A percentile compares a stretch with the other conserved stretches of the same genome.
phyloP scores from a whole-genome alignment of 495 filamentous ascomycete species.

The Collariella sp. region DNA sequence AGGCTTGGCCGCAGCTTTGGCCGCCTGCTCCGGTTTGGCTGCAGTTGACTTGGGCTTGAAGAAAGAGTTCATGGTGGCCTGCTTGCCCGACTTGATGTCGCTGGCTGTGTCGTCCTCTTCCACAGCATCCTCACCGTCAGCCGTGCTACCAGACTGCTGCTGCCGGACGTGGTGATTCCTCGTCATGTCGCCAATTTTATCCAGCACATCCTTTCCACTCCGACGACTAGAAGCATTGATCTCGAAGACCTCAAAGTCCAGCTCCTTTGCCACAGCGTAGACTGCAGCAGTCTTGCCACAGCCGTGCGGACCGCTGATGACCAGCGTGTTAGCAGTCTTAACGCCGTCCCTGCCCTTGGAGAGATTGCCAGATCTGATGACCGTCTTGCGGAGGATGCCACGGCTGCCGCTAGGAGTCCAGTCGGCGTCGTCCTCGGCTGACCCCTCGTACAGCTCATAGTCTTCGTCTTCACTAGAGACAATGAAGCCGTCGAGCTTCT shows the following conservation, averaged over 20 bases:
- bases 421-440: constrained; percentile 55
- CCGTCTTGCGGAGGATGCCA: constrained; percentile 46
- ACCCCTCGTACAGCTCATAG: constrained; percentile 63
- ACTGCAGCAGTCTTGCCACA: constrained; percentile 91
- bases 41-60: constrained; percentile 48
- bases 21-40: constrained; percentile 22
- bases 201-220: constrained; percentile 82
- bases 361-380: constrained; percentile 51
- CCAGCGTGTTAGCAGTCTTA: constrained; percentile 51
- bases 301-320: constrained; percentile 83
- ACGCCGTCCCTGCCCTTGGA: constrained; percentile 36
- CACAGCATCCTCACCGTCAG: constrained; percentile 14
- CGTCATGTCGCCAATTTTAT: constrained; percentile 93
- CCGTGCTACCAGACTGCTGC: constrained; percentile 20
- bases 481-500: constrained; percentile 75
- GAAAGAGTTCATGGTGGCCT: constrained; percentile 72
- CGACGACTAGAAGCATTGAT: constrained; percentile 76
- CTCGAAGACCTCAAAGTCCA: constrained; percentile 92
- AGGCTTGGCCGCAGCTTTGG: constrained; percentile 1
- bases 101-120: constrained; percentile 39
- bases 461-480: constrained; percentile 76
- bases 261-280: constrained; percentile 90
- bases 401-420: constrained; percentile 35
- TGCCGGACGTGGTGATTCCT: constrained; percentile 76
- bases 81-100: constrained; percentile 58